These are phyloP conservation scores for Suillus variegatus DNA, from an alignment of 768 basidiomycete species.

Conservation along the genomic window DNA sequence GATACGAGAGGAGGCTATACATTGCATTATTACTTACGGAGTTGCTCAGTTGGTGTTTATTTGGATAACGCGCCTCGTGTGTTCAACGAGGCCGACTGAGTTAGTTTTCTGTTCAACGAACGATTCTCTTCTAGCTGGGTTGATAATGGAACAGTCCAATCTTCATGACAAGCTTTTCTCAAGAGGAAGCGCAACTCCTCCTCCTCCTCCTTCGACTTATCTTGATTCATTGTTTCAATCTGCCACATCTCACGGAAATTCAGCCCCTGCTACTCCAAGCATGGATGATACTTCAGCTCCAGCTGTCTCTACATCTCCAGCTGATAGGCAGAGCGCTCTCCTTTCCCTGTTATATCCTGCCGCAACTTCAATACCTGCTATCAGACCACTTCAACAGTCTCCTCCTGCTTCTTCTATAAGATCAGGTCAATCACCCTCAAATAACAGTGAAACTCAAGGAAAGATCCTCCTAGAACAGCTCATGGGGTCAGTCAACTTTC, in stretches of 20 bases:
- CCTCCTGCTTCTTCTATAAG: slow-evolving; percentile 63
- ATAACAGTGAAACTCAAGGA: slow-evolving; percentile 62
- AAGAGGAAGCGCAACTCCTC: slow-evolving; percentile 52
- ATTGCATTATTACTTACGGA: neutral
- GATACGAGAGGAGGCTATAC: too few relatives aligned
- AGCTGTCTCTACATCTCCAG: slow-evolving; percentile 31
- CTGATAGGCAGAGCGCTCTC: slow-evolving; percentile 75
- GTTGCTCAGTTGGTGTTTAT: neutral
- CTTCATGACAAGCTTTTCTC: slow-evolving; percentile 51
- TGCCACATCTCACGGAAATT: slow-evolving; percentile 43
- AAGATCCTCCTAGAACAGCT: slow-evolving; percentile 79
- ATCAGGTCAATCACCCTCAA: slow-evolving; percentile 56
- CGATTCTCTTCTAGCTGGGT: neutral
- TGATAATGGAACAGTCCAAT: slow-evolving; percentile 3
- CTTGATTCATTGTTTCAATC: slow-evolving; percentile 72
- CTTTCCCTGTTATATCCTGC: slow-evolving; percentile 66
- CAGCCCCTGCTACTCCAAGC: slow-evolving; percentile 46
- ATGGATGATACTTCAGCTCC: slow-evolving; percentile 42
- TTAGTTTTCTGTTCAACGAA: neutral
- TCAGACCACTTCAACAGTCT: slow-evolving; percentile 24
- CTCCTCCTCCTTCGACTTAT: slow-evolving; percentile 57
- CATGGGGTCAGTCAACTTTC: slow-evolving; percentile 67
- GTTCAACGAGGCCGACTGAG: slow-evolving; percentile 23
- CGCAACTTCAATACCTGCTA: slow-evolving; percentile 36
- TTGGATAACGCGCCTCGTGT: slow-evolving; percentile 19